phyloP scores from a whole-genome alignment of 2,329 filamentous ascomycete genomes.

The Colletotrichum tropicicola region DNA sequence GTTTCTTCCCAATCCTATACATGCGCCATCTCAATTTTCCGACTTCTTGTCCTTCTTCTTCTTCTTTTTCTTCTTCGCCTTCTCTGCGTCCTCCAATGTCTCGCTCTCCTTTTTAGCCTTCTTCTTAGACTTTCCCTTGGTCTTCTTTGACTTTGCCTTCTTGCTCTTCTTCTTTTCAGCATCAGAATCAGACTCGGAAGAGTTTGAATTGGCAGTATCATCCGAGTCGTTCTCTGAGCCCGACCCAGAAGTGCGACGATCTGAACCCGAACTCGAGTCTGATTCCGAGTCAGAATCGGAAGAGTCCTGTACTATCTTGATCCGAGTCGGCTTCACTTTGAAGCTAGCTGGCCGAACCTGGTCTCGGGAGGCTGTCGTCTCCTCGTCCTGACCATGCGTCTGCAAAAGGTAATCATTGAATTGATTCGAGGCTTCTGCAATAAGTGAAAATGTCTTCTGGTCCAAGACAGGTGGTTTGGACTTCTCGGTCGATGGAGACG shows the following conservation, averaged over 20 bases:
- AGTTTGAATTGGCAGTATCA: background rate
- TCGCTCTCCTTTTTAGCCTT: background rate
- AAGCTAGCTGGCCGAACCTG: background rate
- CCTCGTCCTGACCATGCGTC: background rate
- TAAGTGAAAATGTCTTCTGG: background rate
- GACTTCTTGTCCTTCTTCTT: too few relatives aligned
- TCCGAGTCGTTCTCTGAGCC: background rate
- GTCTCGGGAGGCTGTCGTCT: background rate
- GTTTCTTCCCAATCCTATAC: too few relatives aligned
- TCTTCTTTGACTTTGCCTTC: background rate
- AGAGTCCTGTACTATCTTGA: background rate
- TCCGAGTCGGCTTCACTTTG: background rate
- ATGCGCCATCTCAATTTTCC: background rate
- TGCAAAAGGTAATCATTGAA: constrained; percentile 4
- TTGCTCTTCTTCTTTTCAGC: background rate
- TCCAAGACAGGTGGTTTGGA: background rate
- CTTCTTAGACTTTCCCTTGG: background rate
- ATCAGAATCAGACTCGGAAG: background rate
- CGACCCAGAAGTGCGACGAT: background rate
- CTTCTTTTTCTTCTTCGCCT: background rate
- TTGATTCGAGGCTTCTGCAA: background rate
- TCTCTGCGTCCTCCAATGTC: background rate
- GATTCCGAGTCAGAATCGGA: background rate
- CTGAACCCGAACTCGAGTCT: background rate
- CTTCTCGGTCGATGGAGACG: background rate